A percentile compares a stretch with the other conserved stretches of the same genome.
Evolutionary conservation across 371 early-diverging fungal genomes (phyloP).

Genomic region (Mucor circinelloides): DNA sequence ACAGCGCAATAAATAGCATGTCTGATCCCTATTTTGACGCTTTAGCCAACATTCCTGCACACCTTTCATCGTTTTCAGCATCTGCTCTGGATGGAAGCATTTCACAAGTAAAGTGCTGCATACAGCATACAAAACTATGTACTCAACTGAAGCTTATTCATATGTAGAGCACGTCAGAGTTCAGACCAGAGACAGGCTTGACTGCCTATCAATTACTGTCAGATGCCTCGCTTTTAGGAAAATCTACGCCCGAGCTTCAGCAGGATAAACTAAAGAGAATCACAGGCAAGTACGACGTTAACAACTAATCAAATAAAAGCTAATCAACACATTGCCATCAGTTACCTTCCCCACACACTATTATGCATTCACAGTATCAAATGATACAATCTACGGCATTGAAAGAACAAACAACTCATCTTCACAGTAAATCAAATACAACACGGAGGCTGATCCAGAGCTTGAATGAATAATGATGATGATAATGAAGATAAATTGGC

Average conservation of each 20-base stretch:
- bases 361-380: constrained; percentile 31
- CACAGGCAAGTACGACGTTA: constrained; percentile 21
- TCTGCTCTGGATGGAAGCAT: constrained; percentile 23
- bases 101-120: constrained; percentile 15
- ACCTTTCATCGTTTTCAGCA: constrained; percentile 30
- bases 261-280: constrained; percentile 29
- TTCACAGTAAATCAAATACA: constrained; percentile 4
- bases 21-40: constrained; percentile 31
- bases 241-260: constrained; percentile 13
- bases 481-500: background rate
- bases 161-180: background rate
- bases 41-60: constrained; percentile 22
- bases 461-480: background rate
- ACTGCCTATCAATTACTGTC: constrained; percentile 28
- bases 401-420: constrained; percentile 17
- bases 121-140: background rate
- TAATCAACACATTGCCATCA: background rate
- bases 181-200: background rate
- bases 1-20: constrained; percentile 9
- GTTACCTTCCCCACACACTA: constrained; percentile 32
- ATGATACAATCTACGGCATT: constrained; percentile 40
- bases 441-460: constrained; percentile 4
- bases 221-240: constrained; percentile 20
- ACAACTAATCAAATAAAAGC: background rate
- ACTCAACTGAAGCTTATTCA: background rate